Percentiles rank a stretch among this genome's conserved stretches.
phyloP scores from a whole-genome alignment of 73 alveolate species.

The Paraurostyla sp. region DNA sequence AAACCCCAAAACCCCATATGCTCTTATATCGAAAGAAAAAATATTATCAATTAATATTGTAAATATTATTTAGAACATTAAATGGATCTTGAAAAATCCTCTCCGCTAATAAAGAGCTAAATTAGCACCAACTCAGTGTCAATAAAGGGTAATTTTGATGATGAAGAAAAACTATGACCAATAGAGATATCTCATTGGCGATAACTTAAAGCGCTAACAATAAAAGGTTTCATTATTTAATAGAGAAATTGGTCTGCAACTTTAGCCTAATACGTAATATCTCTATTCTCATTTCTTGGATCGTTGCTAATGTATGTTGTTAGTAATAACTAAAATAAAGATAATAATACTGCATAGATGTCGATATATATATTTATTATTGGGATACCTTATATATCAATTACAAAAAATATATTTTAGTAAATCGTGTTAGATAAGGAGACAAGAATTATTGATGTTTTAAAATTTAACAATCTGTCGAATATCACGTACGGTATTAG shows the following conservation, averaged over 20 bases:
- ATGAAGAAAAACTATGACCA: no score
- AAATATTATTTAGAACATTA: no score
- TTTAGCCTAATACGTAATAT: not conserved
- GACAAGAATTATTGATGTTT: not conserved
- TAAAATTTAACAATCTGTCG: slow-evolving; percentile 25
- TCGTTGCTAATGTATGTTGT: not conserved
- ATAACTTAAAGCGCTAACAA: slow-evolving; percentile 10
- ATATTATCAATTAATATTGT: no score
- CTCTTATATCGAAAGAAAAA: no score
- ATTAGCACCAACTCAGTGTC: no score
- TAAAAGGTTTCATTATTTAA: not conserved
- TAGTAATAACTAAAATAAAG: not conserved
- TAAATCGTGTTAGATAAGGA: slow-evolving; percentile 2
- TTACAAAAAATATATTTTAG: slow-evolving; percentile 10
- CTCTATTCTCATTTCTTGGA: slow-evolving; percentile 14
- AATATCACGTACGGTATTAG: slow-evolving; percentile 26
- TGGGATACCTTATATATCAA: not conserved
- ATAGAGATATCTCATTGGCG: slow-evolving; percentile 9
- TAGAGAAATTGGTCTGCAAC: not conserved
- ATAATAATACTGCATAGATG: not conserved
- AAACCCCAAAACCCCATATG: no score
- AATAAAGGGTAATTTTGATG: no score
- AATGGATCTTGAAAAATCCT: no score
- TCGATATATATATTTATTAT: slow-evolving; percentile 1
- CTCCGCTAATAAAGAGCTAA: no score